Percentiles rank a stretch among this genome's conserved stretches.
These are phyloP conservation scores for Spatholobus suberectus DNA, from an alignment of 306 rosid genomes.

Conservation along the genomic window DNA sequence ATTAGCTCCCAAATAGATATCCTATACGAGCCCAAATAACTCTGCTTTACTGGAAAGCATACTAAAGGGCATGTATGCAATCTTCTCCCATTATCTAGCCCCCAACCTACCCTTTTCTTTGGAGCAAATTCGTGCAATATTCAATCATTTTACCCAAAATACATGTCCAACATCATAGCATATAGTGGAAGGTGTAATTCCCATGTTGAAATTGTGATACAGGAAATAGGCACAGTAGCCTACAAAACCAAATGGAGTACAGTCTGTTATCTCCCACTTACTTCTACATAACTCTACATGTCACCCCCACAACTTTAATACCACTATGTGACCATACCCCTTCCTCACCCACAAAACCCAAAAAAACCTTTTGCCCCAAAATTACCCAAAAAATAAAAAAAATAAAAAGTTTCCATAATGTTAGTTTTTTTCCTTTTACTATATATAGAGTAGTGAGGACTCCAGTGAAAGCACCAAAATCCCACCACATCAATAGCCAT, in stretches of 20 bases:
- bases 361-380: not conserved
- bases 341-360: not conserved
- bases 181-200: constrained; percentile 12
- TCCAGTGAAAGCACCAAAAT: constrained; percentile 38
- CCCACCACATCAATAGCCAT: constrained; percentile 40
- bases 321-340: constrained; percentile 31
- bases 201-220: not conserved
- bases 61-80: not conserved
- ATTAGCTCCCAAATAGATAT: not conserved
- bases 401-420: not conserved
- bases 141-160: not conserved
- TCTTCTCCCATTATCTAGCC: constrained; percentile 16
- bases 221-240: constrained; percentile 29
- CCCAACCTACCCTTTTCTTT: constrained; percentile 15
- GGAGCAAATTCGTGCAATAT: not conserved
- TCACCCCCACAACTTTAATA: constrained; percentile 18
- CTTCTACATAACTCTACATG: constrained; percentile 28
- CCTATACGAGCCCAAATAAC: constrained; percentile 17
- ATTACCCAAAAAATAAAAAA: not conserved
- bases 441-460: constrained; percentile 41
- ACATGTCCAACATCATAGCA: constrained; percentile 13
- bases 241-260: constrained; percentile 64
- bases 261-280: constrained; percentile 57
- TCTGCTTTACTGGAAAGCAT: constrained; percentile 39
- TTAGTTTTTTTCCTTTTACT: not conserved